Base-by-base conservation (phyloP, 805 yeast species). In the Teunomyces funiuensis region DNA sequence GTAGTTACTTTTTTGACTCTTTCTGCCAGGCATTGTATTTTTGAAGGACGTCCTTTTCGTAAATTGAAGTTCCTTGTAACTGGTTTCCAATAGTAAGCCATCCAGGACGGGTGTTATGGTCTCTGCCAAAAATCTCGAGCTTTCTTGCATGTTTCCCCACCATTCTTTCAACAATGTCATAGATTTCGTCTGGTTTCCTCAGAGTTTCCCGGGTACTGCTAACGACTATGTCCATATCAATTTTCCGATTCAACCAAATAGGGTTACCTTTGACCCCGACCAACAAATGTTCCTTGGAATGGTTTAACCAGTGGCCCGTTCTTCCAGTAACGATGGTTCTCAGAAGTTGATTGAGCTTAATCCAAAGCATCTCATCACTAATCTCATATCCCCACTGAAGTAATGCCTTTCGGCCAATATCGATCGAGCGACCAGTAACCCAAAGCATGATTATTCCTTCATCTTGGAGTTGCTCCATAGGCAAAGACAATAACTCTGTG, bases 261-360 rank as follows among this genome's bases (percentile, higher is more conserved):
- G 95, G 89, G 29, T 77, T 58, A 0, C 97, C 97, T 54, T 90
- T 90, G 18, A 85, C 55, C 0, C 97, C 98, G 6, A 91, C 85
- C 4, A 90, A 63, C 33, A 88, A 67, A 58, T 90, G 97, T 60
- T 90, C 98, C 53, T 90, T 90, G 0, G 96, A 85, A 62, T 90
- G 98, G 57, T 90, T 90, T 40, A 90, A 71, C 98, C 98, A 90
- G 60, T 90, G 98, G 0, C 98, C 98, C 0, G 98, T 90, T 49
- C 97, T 69, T 1, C 98, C 98, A 0, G 98, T 91, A 45, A 95
- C 89, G 31, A 90, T 89, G 0, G 97, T 90, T 45, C 96, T 70
- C 15, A 83, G 79, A 46, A 91, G 65, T 58, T 91, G 97, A 60
- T 90, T 90, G 4, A 93, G 80, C 60, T 90, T 90, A 44, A 88